Evolutionary conservation across 345 rosid species (phyloP).

Genomic region (Citrus cavaleriei): DNA sequence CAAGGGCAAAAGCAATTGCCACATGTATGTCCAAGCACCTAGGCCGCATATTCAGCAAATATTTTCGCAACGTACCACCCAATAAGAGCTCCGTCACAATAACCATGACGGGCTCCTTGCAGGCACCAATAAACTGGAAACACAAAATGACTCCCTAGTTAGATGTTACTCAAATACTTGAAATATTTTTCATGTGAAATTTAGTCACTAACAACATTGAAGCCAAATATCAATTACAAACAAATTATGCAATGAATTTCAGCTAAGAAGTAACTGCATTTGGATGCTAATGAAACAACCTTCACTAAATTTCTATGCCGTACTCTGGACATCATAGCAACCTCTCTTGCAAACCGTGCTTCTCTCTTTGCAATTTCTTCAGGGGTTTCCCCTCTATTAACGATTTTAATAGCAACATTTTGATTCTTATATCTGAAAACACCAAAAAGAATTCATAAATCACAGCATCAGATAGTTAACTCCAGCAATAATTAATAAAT

Average conservation of each 20-base stretch:
- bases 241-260: not conserved
- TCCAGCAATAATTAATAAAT: too few relatives aligned
- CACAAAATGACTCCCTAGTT: not conserved
- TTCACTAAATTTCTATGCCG: slow-evolving; percentile 89
- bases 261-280: not conserved
- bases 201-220: not conserved
- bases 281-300: slow-evolving; percentile 37
- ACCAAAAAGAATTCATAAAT: slow-evolving; percentile 11
- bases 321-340: slow-evolving; percentile 86
- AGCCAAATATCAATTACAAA: not conserved
- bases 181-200: not conserved
- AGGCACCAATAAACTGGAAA: slow-evolving; percentile 92
- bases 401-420: slow-evolving; percentile 82
- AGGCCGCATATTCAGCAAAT: slow-evolving; percentile 67
- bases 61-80: slow-evolving; percentile 89
- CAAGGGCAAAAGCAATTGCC: slow-evolving; percentile 85
- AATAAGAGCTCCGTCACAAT: slow-evolving; percentile 87
- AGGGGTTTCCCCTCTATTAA: slow-evolving; percentile 73
- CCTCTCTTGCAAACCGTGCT: slow-evolving; percentile 78
- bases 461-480: not conserved
- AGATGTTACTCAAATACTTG: not conserved
- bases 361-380: slow-evolving; percentile 82
- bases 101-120: slow-evolving; percentile 94
- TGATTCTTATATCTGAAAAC: slow-evolving; percentile 66
- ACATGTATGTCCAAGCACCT: slow-evolving; percentile 58